Conservation (phyloP, 345 rosid genomes). For the Ailanthus altissimus region DNA sequence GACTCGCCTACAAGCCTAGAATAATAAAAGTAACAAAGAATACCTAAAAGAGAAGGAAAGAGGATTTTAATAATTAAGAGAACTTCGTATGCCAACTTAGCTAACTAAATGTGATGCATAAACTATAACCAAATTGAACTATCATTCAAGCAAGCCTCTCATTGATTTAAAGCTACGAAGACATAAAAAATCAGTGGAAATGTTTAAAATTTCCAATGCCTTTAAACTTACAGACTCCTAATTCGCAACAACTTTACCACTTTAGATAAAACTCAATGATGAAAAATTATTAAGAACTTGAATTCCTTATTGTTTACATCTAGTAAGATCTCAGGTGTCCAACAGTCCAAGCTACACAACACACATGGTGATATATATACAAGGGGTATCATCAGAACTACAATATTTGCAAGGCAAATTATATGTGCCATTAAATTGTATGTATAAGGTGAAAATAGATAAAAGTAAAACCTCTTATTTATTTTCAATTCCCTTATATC, state of each 20-base stretch:
- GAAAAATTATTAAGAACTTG: not conserved
- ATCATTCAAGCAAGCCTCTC: not conserved
- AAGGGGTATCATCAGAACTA: not conserved
- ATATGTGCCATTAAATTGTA: not conserved
- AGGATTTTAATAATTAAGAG: not conserved
- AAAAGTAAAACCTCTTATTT: not conserved
- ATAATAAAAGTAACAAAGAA: not conserved
- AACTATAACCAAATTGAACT: conserved; percentile 3
- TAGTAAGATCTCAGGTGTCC: not conserved
- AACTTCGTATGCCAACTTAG: not conserved
- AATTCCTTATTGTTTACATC: not conserved
- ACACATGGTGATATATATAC: not conserved
- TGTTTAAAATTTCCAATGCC: not conserved
- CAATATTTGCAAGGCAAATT: not conserved
- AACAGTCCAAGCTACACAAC: not conserved
- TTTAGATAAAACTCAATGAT: not conserved
- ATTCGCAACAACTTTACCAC: not conserved
- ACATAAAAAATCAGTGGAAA: not conserved
- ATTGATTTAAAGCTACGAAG: not conserved
- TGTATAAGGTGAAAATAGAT: not conserved
- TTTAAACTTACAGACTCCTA: not conserved
- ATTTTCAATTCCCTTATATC: not conserved
- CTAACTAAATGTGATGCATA: conserved; percentile 1
- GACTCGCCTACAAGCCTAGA: not conserved
- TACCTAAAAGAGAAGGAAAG: not conserved